Conservation (phyloP, 306 rosid genomes). For the Gastrolobium bilobum region DNA sequence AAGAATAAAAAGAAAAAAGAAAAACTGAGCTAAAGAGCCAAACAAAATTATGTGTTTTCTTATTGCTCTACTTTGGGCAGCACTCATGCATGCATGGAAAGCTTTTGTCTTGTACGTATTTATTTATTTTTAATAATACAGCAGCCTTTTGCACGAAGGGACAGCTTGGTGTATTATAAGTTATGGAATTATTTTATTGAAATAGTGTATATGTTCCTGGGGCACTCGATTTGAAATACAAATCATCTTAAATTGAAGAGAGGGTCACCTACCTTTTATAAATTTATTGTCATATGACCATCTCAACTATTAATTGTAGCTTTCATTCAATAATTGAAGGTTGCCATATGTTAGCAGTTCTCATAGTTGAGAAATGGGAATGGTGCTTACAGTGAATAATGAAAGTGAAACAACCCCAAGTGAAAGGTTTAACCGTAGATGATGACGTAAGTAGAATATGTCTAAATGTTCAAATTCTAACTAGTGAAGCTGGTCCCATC, state of each 20-base stretch:
- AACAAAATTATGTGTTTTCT: neutral
- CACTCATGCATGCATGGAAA: constrained; percentile 41
- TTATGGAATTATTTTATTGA: neutral
- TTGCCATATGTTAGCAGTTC: neutral
- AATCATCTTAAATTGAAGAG: neutral
- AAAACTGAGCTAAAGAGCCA: neutral
- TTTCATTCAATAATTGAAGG: constrained; percentile 37
- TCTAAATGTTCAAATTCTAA: too few species aligned
- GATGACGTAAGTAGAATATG: too few species aligned
- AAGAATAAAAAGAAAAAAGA: neutral
- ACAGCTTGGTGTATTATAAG: constrained; percentile 33
- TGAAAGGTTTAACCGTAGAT: too few species aligned
- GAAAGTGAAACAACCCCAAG: too few species aligned
- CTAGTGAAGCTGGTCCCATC: too few species aligned
- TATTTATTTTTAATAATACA: constrained; percentile 6
- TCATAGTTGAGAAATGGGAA: neutral
- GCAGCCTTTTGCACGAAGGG: constrained; percentile 34
- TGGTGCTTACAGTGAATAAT: too few species aligned
- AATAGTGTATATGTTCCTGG: constrained; percentile 17
- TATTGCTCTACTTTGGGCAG: neutral
- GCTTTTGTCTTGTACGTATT: constrained; percentile 17
- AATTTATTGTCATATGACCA: neutral
- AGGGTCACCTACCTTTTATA: neutral
- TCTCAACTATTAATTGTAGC: neutral
- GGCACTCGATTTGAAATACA: constrained; percentile 5